phyloP scores from a whole-genome alignment of 305 asterid genomes.

The Andrographis paniculata region DNA sequence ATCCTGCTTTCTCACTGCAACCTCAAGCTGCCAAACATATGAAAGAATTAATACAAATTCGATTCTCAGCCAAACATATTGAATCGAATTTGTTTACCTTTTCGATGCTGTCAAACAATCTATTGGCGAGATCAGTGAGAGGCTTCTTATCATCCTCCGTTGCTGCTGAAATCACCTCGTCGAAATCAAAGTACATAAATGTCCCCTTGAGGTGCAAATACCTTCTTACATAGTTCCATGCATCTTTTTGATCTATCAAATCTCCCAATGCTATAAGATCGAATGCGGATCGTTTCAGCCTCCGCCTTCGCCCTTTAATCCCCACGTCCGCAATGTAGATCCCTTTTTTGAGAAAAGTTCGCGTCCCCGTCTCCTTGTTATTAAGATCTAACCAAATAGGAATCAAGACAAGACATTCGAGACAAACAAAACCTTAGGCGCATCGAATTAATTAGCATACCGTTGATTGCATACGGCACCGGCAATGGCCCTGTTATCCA shows the following conservation, averaged over 20 bases:
- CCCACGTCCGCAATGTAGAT: slow-evolving; percentile 64
- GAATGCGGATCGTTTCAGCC: slow-evolving; percentile 62
- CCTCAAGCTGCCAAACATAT: slow-evolving; percentile 39
- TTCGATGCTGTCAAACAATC: slow-evolving; percentile 65
- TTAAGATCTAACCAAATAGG: slow-evolving; percentile 30
- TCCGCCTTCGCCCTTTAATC: slow-evolving; percentile 50
- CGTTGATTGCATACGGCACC: slow-evolving; percentile 36
- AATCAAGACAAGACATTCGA: too few relatives aligned
- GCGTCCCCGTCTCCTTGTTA: slow-evolving; percentile 67
- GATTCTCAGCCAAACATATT: background rate
- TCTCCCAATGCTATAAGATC: slow-evolving; percentile 75
- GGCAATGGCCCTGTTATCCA: slow-evolving; percentile 61
- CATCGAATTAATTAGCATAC: too few relatives aligned
- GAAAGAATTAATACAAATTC: background rate
- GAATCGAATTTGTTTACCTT: slow-evolving; percentile 25
- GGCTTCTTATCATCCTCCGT: slow-evolving; percentile 38
- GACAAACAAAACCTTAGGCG: too few relatives aligned
- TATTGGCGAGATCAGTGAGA: slow-evolving; percentile 57
- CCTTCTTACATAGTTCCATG: slow-evolving; percentile 58
- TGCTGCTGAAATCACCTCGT: slow-evolving; percentile 60
- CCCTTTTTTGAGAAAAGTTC: slow-evolving; percentile 58
- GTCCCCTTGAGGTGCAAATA: slow-evolving; percentile 57
- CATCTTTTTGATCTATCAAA: slow-evolving; percentile 53
- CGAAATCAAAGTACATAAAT: slow-evolving; percentile 71
- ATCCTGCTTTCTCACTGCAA: slow-evolving; percentile 44